Evolutionary conservation across 257 asterid species (phyloP).

Genomic region (Plantago major): DNA sequence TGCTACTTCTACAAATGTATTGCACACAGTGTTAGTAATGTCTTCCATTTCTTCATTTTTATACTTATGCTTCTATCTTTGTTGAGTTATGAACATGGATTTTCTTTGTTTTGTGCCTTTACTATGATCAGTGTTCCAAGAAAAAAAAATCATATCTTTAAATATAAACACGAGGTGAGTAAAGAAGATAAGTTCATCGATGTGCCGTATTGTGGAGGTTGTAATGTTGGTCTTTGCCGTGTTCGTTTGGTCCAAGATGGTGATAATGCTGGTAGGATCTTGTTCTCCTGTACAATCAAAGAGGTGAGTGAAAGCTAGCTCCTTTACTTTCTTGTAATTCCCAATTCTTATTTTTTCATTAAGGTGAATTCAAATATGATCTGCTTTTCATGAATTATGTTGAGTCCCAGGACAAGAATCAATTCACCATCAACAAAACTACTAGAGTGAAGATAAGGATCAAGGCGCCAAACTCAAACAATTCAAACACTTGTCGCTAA

Average conservation of each 20-base stretch:
- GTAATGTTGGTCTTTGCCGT: conserved; percentile 47
- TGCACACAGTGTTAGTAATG: background rate
- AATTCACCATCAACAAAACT: no score
- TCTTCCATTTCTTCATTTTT: background rate
- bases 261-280: conserved; percentile 27
- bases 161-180: conserved; percentile 34
- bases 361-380: background rate
- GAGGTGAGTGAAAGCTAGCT: conserved; percentile 24
- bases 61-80: background rate
- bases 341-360: background rate
- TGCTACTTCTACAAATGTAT: background rate
- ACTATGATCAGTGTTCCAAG: conserved; percentile 14
- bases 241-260: conserved; percentile 17
- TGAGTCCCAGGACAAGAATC: no score
- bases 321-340: background rate
- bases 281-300: conserved; percentile 38
- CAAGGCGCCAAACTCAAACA: no score
- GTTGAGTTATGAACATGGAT: background rate
- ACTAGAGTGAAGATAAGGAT: no score
- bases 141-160: conserved; percentile 9
- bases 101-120: background rate
- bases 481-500: no score
- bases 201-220: conserved; percentile 46
- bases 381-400: background rate
- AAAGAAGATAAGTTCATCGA: conserved; percentile 25